phyloP scores from a whole-genome alignment of 2,329 filamentous ascomycete species.

The Colletotrichum eleusines region DNA sequence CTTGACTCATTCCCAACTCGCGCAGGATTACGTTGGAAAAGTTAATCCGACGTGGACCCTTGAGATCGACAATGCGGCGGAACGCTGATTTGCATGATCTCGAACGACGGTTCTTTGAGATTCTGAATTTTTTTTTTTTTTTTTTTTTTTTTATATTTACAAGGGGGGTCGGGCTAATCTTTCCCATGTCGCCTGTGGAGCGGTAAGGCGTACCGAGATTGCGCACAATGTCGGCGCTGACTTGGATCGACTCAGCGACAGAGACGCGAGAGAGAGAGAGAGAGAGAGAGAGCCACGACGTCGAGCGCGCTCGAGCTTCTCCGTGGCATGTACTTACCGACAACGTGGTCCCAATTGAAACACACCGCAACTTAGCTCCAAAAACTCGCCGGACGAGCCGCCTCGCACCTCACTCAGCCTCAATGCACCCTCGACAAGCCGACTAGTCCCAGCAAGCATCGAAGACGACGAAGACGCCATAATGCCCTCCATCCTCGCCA shows the following conservation, averaged over 20 bases:
- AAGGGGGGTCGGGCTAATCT: slow-evolving; percentile 26
- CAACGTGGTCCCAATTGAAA: slow-evolving; percentile 40
- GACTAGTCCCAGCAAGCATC: not conserved
- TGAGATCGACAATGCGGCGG: too few relatives aligned
- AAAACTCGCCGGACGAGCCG: slow-evolving; percentile 6
- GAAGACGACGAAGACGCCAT: slow-evolving; percentile 6
- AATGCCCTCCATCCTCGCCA: slow-evolving; percentile 38
- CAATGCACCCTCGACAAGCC: slow-evolving; percentile 15
- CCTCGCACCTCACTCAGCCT: slow-evolving; percentile 1
- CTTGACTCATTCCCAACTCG: not conserved
- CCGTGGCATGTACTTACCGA: slow-evolving; percentile 8
- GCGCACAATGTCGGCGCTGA: slow-evolving; percentile 30
- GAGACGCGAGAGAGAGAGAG: too few relatives aligned
- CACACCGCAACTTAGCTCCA: slow-evolving; percentile 32
- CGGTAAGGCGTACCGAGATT: slow-evolving; percentile 38
- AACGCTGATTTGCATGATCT: too few relatives aligned
- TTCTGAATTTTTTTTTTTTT: too few relatives aligned
- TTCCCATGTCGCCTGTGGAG: slow-evolving; percentile 27
- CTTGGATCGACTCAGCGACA: too few relatives aligned
- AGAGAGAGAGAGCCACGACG: too few relatives aligned
- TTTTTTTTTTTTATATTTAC: not conserved
- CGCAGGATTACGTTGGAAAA: not conserved
- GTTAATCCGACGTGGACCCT: too few relatives aligned
- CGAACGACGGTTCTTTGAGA: too few relatives aligned
- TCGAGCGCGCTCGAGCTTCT: slow-evolving; percentile 1